Evolutionary conservation across 805 yeast genomes (phyloP).

Genomic region (Starmerella sp.): DNA sequence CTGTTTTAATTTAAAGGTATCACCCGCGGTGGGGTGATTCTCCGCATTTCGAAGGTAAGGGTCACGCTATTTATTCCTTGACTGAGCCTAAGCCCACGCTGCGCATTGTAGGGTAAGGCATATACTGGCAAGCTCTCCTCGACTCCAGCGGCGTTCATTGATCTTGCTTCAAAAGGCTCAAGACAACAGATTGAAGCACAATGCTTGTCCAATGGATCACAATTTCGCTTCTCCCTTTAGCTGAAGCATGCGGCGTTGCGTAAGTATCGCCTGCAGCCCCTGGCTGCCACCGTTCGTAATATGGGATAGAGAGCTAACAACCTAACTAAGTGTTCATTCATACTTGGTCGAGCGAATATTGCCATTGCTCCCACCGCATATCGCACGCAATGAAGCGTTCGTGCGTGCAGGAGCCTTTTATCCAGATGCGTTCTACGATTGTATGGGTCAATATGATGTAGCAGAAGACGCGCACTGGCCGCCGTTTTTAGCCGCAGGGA

Average conservation of each 20-base stretch:
- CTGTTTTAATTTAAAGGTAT: neutral
- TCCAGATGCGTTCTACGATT: slow-evolving; percentile 59
- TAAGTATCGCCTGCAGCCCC: slow-evolving; percentile 13
- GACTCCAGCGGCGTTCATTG: neutral
- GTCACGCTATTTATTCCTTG: neutral
- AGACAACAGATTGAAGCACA: neutral
- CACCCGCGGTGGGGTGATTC: neutral
- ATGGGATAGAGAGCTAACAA: neutral
- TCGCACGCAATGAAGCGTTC: slow-evolving; percentile 27
- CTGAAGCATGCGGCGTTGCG: slow-evolving; percentile 22
- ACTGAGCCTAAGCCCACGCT: neutral
- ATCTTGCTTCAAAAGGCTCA: too few species aligned
- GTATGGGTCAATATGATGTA: slow-evolving; percentile 39
- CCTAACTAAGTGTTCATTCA: slow-evolving; percentile 19
- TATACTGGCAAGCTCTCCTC: neutral
- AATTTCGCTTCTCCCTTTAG: neutral
- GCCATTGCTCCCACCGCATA: slow-evolving; percentile 29
- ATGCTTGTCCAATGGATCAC: neutral
- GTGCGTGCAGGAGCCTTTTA: slow-evolving; percentile 53
- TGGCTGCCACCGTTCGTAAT: too few species aligned
- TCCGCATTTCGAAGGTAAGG: neutral
- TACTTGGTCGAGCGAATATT: slow-evolving; percentile 20
- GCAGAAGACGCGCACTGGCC: slow-evolving; percentile 68
- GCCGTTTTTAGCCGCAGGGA: slow-evolving; percentile 42
- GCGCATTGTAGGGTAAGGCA: neutral